These are phyloP conservation scores for Quercus glauca DNA, from an alignment of 306 rosid species.

Conservation along the genomic window DNA sequence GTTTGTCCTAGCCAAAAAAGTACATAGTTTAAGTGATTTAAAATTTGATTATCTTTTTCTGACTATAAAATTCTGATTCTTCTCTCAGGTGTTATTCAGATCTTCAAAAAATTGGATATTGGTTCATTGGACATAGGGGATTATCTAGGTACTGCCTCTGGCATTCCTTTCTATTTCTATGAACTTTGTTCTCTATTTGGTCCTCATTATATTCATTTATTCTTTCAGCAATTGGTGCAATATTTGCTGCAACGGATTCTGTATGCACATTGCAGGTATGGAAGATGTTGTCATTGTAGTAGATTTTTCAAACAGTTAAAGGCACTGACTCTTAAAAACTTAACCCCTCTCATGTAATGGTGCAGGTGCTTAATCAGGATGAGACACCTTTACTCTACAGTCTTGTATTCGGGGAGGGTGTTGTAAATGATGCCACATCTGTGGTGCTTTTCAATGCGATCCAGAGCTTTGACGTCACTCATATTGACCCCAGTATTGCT, in stretches of 20 bases:
- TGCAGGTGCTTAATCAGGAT: conserved; percentile 92
- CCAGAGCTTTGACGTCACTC: conserved; percentile 78
- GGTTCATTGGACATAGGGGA: conserved; percentile 69
- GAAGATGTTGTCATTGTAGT: conserved; percentile 4
- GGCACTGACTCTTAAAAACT: conserved; percentile 17
- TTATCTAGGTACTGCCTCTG: conserved; percentile 56
- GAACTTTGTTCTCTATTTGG: conserved; percentile 14
- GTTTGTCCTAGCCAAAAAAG: background rate
- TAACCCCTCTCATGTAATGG: conserved; percentile 21
- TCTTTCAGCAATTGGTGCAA: conserved; percentile 86
- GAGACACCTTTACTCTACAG: conserved; percentile 98
- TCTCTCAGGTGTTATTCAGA: conserved; percentile 62
- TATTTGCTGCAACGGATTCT: conserved; percentile 98
- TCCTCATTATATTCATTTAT: conserved; percentile 15
- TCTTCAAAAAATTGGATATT: conserved; percentile 70
- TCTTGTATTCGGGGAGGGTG: conserved; percentile 98
- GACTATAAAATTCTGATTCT: conserved; percentile 36
- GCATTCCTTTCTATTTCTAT: conserved; percentile 1
- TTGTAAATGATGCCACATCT: conserved; percentile 96
- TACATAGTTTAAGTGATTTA: background rate
- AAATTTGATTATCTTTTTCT: background rate
- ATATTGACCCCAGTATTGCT: conserved; percentile 49
- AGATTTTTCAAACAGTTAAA: conserved; percentile 16
- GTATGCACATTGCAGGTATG: conserved; percentile 98
- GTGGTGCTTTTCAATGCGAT: conserved; percentile 98